A percentile compares a stretch with the other conserved stretches of the same genome.
These are phyloP conservation scores for Tetragonia tetragonoides DNA, from an alignment of 148 eudicot genomes.

Conservation along the genomic window DNA sequence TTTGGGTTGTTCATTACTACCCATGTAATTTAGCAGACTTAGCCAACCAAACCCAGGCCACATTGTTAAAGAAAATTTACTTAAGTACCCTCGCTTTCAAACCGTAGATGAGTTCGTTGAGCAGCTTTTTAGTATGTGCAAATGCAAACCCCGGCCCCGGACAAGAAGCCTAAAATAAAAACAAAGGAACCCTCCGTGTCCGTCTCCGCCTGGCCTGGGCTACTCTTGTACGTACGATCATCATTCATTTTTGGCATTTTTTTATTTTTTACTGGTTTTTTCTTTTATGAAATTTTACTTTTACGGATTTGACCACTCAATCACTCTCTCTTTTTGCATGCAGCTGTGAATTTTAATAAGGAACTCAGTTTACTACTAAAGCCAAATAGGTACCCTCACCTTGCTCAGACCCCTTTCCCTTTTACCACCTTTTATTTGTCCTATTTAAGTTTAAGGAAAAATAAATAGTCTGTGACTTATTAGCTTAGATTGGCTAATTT, in stretches of 20 bases:
- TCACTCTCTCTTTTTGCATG: constrained; percentile 33
- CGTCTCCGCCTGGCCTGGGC: constrained; percentile 26
- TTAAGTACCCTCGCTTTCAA: not conserved
- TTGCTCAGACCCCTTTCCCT: constrained; percentile 14
- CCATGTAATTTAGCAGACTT: no score
- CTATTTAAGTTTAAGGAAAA: constrained; percentile 13
- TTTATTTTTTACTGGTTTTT: not conserved
- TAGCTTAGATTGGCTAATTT: constrained; percentile 19
- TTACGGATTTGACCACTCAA: constrained; percentile 48
- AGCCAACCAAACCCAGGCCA: no score
- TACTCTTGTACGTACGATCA: not conserved
- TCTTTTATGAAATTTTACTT: not conserved
- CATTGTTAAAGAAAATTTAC: no score
- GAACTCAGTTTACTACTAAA: constrained; percentile 41
- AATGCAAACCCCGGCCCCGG: constrained; percentile 33
- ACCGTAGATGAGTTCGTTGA: not conserved
- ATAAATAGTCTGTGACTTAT: constrained; percentile 7
- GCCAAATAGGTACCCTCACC: constrained; percentile 7
- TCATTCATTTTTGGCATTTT: not conserved
- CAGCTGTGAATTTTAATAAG: constrained; percentile 28
- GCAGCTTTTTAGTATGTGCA: no score
- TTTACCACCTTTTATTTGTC: constrained; percentile 13
- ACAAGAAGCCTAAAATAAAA: constrained; percentile 20
- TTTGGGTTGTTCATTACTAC: no score
- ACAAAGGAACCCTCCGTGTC: constrained; percentile 14